Conservation (phyloP, 1,284 basidiomycete species). For the Coniferiporia weirii region DNA sequence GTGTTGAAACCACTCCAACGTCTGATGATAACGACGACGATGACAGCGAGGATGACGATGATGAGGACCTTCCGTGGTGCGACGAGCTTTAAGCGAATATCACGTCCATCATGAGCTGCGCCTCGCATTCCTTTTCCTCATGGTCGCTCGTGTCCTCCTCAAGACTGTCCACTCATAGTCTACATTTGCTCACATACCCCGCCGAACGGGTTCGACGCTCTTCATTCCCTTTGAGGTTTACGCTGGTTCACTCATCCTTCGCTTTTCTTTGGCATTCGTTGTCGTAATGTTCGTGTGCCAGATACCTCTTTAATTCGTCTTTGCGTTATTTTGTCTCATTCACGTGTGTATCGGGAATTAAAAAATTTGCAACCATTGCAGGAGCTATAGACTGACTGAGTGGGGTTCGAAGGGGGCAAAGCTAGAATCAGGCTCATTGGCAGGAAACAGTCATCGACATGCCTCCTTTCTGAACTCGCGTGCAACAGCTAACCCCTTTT, state of each 20-base stretch:
- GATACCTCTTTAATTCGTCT: background rate
- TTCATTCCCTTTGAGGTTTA: background rate
- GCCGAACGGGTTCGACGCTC: background rate
- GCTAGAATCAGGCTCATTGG: too few relatives aligned
- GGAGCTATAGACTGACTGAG: background rate
- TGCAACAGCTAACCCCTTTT: slow-evolving; percentile 20
- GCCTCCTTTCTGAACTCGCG: background rate
- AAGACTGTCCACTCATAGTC: background rate
- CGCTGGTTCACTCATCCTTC: background rate
- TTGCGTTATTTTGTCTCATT: background rate
- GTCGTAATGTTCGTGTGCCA: slow-evolving; percentile 9
- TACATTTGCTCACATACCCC: background rate
- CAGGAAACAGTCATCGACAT: background rate
- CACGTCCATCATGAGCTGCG: background rate
- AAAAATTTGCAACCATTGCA: background rate
- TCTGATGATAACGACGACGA: slow-evolving; percentile 17
- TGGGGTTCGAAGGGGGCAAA: background rate
- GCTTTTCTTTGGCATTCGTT: background rate
- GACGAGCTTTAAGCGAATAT: slow-evolving; percentile 34
- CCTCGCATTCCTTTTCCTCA: too few relatives aligned
- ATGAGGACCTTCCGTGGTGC: slow-evolving; percentile 53
- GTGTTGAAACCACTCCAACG: slow-evolving; percentile 15
- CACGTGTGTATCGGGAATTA: background rate
- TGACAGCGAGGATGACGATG: slow-evolving; percentile 27
- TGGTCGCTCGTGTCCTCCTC: too few relatives aligned